Evolutionary conservation across 441 rosid species (phyloP).

Genomic region (Cnidoscolus chayamansa): DNA sequence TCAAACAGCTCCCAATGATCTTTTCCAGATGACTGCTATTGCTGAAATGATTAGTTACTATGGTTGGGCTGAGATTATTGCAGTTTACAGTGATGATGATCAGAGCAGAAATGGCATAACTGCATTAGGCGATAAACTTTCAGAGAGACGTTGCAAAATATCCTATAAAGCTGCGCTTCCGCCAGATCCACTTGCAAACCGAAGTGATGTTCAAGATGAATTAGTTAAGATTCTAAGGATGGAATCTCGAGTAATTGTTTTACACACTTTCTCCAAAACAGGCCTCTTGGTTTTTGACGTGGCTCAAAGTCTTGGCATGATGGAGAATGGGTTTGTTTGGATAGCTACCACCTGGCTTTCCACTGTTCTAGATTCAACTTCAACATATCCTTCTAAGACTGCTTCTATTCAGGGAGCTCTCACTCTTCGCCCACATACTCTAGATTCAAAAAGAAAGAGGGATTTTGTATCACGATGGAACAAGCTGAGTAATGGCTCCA

Average conservation of each 20-base stretch:
- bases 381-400: constrained; percentile 33
- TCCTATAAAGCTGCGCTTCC: constrained; percentile 75
- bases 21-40: constrained; percentile 74
- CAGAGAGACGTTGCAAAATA: constrained; percentile 66
- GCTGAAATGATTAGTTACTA: constrained; percentile 66
- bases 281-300: constrained; percentile 63
- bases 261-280: constrained; percentile 44
- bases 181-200: constrained; percentile 40
- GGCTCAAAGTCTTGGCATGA: constrained; percentile 75
- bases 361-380: constrained; percentile 57
- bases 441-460: constrained; percentile 54
- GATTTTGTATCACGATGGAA: constrained; percentile 67
- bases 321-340: constrained; percentile 83
- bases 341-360: constrained; percentile 83
- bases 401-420: constrained; percentile 55
- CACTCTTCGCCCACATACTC: constrained; percentile 67
- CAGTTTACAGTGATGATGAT: constrained; percentile 77
- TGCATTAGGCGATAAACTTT: constrained; percentile 68
- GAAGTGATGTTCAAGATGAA: constrained; percentile 43
- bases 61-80: constrained; percentile 74
- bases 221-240: constrained; percentile 56
- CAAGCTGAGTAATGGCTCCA: constrained; percentile 47
- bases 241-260: constrained; percentile 70
- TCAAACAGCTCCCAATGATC: constrained; percentile 71
- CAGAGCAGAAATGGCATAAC: constrained; percentile 70